Percentiles rank a stretch among this genome's conserved stretches.
Conservation (phyloP, 2,329 filamentous ascomycete genomes). For the Verticillium isaacii region DNA sequence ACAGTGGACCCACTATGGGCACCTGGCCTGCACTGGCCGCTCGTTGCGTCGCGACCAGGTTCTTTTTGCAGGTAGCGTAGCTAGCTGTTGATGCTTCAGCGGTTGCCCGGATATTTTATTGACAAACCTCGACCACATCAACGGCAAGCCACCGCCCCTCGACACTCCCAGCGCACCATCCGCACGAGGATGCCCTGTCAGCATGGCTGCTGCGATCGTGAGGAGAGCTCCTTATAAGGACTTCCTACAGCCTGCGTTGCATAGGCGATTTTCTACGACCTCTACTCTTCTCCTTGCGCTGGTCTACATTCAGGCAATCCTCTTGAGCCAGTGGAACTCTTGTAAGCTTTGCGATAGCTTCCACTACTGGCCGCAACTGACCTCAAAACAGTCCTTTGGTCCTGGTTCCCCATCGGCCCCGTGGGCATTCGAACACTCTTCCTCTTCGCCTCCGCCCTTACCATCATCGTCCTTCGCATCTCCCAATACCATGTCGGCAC, state of each 20-base stretch:
- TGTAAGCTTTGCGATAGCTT: constrained; percentile 43
- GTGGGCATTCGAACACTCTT: constrained; percentile 70
- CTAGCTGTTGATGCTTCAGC: background rate
- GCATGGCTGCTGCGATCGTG: constrained; percentile 48
- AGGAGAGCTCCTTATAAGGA: constrained; percentile 71
- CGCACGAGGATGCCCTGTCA: constrained; percentile 36
- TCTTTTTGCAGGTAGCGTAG: background rate
- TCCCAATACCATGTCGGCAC: constrained; percentile 73
- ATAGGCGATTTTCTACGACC: constrained; percentile 79
- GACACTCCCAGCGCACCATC: background rate
- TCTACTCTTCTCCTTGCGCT: constrained; percentile 63
- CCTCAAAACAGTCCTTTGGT: constrained; percentile 64
- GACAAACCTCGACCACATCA: background rate
- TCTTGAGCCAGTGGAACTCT: constrained; percentile 65
- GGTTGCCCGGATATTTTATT: background rate
- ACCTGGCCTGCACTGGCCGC: background rate
- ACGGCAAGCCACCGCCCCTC: background rate
- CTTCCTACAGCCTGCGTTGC: constrained; percentile 83
- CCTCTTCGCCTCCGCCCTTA: constrained; percentile 71
- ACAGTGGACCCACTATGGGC: background rate
- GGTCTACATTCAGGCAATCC: constrained; percentile 68
- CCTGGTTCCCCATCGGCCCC: constrained; percentile 77
- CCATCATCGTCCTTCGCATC: constrained; percentile 81
- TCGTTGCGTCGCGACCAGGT: background rate
- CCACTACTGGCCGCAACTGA: background rate